phyloP scores from a whole-genome alignment of 2,329 filamentous ascomycete genomes.

The Fusarium domesticum region DNA sequence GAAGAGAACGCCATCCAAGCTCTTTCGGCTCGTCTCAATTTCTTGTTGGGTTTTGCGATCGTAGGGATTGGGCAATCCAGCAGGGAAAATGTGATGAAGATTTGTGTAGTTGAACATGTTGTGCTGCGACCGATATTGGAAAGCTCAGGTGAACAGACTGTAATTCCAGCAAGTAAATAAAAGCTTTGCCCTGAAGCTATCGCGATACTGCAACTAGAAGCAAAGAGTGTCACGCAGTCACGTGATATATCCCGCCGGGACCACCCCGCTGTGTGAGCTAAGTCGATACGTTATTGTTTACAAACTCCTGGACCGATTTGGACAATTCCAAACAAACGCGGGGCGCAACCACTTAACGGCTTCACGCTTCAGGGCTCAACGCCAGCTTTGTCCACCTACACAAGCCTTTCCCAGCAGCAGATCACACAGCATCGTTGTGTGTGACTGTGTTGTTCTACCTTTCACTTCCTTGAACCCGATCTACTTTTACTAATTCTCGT shows the following conservation, averaged over 20 bases:
- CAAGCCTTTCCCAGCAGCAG: slow-evolving; percentile 3
- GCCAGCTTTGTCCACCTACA: slow-evolving; percentile 8
- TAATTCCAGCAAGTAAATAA: not conserved
- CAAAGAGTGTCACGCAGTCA: slow-evolving; percentile 22
- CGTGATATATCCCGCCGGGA: slow-evolving; percentile 1
- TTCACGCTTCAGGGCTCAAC: slow-evolving; percentile 14
- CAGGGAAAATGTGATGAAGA: slow-evolving; percentile 66
- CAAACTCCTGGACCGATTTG: slow-evolving; percentile 38
- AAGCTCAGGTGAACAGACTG: not conserved
- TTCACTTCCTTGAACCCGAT: slow-evolving; percentile 1
- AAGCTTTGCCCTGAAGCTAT: slow-evolving; percentile 18
- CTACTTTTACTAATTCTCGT: slow-evolving; percentile 10
- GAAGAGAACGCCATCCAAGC: slow-evolving; percentile 68
- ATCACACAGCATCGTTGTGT: not conserved
- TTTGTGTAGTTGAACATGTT: slow-evolving; percentile 60
- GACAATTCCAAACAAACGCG: slow-evolving; percentile 41
- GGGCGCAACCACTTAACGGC: slow-evolving; percentile 30
- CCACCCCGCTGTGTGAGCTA: slow-evolving; percentile 6
- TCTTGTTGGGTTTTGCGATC: slow-evolving; percentile 58
- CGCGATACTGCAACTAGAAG: slow-evolving; percentile 17
- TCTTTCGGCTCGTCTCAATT: slow-evolving; percentile 65
- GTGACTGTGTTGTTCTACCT: not conserved
- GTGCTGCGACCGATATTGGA: not conserved
- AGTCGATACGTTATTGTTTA: slow-evolving; percentile 37
- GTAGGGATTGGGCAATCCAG: slow-evolving; percentile 59